Percentiles rank a stretch among this genome's conserved stretches.
Conservation (phyloP, 176 grass and related monocot species). For the Carex pumila region DNA sequence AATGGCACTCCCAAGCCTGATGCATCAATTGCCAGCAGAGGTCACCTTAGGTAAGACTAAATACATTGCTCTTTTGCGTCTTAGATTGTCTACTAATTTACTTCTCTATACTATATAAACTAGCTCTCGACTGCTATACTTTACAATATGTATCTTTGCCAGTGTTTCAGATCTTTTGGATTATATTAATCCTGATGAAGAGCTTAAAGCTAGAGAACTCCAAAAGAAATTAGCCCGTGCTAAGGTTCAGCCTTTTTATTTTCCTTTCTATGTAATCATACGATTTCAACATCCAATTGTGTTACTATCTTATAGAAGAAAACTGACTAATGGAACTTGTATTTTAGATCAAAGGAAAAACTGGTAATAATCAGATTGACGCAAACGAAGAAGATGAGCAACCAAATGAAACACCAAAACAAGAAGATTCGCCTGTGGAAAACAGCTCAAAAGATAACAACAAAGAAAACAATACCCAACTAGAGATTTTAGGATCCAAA, state of each 20-base stretch:
- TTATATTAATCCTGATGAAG: slow-evolving; percentile 96
- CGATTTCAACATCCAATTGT: background rate
- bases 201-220: slow-evolving; percentile 88
- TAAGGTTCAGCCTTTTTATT: slow-evolving; percentile 48
- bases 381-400: slow-evolving; percentile 56
- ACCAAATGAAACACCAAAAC: slow-evolving; percentile 41
- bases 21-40: slow-evolving; percentile 99
- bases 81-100: background rate
- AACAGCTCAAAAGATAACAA: slow-evolving; percentile 42
- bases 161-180: slow-evolving; percentile 98
- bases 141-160: slow-evolving; percentile 16
- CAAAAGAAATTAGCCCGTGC: slow-evolving; percentile 93
- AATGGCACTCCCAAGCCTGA: slow-evolving; percentile 99
- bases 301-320: slow-evolving; percentile 16
- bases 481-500: slow-evolving; percentile 44
- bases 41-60: slow-evolving; percentile 74
- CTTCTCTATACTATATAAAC: background rate
- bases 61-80: background rate
- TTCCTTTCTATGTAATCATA: background rate
- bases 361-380: slow-evolving; percentile 60
- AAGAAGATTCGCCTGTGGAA: slow-evolving; percentile 29
- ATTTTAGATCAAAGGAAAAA: slow-evolving; percentile 66
- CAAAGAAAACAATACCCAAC: slow-evolving; percentile 49
- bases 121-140: background rate
- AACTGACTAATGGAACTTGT: slow-evolving; percentile 27